These are phyloP conservation scores for thale cress (Arabidopsis thaliana) DNA, from an alignment of 345 rosid genomes.

Conservation along the genomic window DNA sequence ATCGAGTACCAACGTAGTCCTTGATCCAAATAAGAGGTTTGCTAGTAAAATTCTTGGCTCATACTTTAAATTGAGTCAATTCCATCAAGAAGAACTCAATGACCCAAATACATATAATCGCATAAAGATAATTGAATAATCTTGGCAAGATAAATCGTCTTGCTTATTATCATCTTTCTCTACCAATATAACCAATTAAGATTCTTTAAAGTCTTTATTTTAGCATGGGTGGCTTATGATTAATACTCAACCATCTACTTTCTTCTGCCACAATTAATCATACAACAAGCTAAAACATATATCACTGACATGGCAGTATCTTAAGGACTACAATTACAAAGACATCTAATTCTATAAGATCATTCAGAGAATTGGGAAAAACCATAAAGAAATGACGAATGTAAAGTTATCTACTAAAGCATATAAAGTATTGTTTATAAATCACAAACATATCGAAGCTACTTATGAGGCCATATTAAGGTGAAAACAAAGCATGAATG, in stretches of 20 bases:
- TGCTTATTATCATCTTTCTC: neutral
- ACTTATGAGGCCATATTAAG: neutral
- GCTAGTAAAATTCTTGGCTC: neutral
- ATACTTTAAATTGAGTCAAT: constrained; percentile 2
- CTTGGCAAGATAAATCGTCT: neutral
- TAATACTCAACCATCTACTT: neutral
- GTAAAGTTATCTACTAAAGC: neutral
- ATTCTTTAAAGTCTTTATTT: neutral
- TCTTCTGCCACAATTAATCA: neutral
- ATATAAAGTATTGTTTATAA: neutral
- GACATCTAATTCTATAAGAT: neutral
- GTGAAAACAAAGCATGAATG: neutral
- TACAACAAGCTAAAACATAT: neutral
- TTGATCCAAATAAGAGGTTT: constrained; percentile 47
- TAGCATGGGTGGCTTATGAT: neutral
- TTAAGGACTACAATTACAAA: neutral
- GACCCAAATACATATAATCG: neutral
- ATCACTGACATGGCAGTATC: neutral
- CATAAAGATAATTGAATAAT: neutral
- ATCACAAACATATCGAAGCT: constrained; percentile 5
- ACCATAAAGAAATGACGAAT: neutral
- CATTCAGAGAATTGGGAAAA: neutral
- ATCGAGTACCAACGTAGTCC: constrained; percentile 86
- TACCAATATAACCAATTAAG: constrained; percentile 19
- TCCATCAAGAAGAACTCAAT: neutral